Percentiles rank a stretch among this genome's conserved stretches.
phyloP scores from a whole-genome alignment of 768 basidiomycete genomes.

The Pholiota molesta region DNA sequence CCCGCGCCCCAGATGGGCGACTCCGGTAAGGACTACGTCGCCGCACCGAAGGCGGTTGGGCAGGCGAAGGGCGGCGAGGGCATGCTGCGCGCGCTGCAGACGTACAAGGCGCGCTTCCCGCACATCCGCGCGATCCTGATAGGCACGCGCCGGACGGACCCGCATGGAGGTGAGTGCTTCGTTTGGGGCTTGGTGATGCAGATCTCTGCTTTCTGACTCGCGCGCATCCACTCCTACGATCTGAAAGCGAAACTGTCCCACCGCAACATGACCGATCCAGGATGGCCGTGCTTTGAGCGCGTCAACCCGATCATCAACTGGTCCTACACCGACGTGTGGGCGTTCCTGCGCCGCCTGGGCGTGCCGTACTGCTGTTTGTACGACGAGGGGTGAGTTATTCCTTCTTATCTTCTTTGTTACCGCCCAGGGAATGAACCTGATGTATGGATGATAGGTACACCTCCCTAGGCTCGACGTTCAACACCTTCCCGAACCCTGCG shows the following conservation, averaged over 20 bases:
- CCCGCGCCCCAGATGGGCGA: slow-evolving; percentile 30
- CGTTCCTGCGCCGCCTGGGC: slow-evolving; percentile 70
- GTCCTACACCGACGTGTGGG: slow-evolving; percentile 90
- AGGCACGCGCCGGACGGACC: slow-evolving; percentile 88
- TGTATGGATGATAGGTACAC: slow-evolving; percentile 70
- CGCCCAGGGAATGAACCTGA: too few species aligned
- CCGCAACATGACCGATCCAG: slow-evolving; percentile 80
- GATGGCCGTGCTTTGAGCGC: slow-evolving; percentile 89
- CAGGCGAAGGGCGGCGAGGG: slow-evolving; percentile 62
- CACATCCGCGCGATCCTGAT: slow-evolving; percentile 82
- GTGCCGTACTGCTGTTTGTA: slow-evolving; percentile 91
- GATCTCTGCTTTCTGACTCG: neutral
- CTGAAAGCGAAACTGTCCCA: slow-evolving; percentile 71
- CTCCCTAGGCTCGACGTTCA: slow-evolving; percentile 92
- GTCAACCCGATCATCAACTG: slow-evolving; percentile 97
- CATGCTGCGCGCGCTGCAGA: slow-evolving; percentile 78
- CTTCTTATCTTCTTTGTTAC: too few species aligned
- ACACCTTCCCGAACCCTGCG: slow-evolving; percentile 92
- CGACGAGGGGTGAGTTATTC: slow-evolving; percentile 92
- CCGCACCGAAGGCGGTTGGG: slow-evolving; percentile 42
- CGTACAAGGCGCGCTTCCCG: slow-evolving; percentile 70
- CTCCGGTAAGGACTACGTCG: slow-evolving; percentile 17
- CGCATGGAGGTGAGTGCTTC: slow-evolving; percentile 80
- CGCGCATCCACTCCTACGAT: neutral
- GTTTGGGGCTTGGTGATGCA: too few species aligned